phyloP scores from a whole-genome alignment of 495 filamentous ascomycete genomes.

The Neurospora sp. region DNA sequence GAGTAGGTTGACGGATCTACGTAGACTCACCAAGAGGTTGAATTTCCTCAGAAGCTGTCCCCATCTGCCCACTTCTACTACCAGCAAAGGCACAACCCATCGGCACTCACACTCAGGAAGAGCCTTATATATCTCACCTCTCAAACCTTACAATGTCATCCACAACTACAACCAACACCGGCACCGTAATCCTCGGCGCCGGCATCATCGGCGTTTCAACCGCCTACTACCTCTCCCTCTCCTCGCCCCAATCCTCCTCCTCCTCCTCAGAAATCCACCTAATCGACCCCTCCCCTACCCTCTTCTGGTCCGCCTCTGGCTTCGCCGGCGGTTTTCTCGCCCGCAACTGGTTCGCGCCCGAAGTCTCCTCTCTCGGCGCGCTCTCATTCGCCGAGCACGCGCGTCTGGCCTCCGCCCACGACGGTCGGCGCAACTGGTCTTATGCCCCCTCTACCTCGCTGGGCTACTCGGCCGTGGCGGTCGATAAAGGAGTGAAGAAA shows the following conservation, averaged over 20 bases:
- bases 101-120: neutral
- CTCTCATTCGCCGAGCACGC: conserved; percentile 63
- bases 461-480: conserved; percentile 33
- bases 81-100: neutral
- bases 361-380: conserved; percentile 45
- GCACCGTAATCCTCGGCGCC: conserved; percentile 63
- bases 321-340: conserved; percentile 68
- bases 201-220: conserved; percentile 75
- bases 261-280: conserved; percentile 52
- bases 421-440: conserved; percentile 56
- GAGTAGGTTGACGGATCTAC: neutral
- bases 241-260: conserved; percentile 38
- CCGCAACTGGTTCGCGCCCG: conserved; percentile 55
- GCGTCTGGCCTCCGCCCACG: conserved; percentile 48
- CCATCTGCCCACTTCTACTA: neutral
- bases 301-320: conserved; percentile 66
- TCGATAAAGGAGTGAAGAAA: conserved; percentile 11
- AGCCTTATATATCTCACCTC: neutral
- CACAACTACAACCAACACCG: conserved; percentile 11
- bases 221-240: conserved; percentile 60
- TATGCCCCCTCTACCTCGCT: conserved; percentile 54
- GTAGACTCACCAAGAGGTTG: neutral
- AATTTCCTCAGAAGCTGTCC: neutral
- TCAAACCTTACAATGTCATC: neutral
- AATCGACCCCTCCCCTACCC: conserved; percentile 50